These are phyloP conservation scores for Penicillium rolfsii DNA, from an alignment of 2,329 filamentous ascomycete genomes.

Conservation along the genomic window DNA sequence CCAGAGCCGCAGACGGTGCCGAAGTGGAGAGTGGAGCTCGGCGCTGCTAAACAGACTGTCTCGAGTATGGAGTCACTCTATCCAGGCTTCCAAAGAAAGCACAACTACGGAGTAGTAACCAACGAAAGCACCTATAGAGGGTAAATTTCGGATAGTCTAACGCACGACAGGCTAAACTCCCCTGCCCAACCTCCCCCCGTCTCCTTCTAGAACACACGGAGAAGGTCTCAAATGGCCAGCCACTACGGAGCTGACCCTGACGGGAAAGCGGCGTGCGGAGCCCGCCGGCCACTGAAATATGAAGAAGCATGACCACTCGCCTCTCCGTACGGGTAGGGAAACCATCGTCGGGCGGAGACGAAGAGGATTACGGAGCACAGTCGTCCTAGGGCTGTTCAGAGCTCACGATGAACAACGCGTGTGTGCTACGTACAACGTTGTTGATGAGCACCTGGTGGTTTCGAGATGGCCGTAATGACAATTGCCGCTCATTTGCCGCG, in stretches of 20 bases:
- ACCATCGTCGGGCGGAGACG: conserved; percentile 9
- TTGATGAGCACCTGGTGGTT: background rate
- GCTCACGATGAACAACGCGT: background rate
- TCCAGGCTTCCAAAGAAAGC: background rate
- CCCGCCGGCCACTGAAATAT: conserved; percentile 4
- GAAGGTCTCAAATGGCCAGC: background rate
- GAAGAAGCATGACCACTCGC: background rate
- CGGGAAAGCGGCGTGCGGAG: conserved; percentile 14
- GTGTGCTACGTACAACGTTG: background rate
- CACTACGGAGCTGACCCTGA: background rate
- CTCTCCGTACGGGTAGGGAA: conserved; percentile 6
- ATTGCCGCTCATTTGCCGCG: background rate
- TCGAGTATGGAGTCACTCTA: background rate
- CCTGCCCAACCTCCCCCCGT: background rate
- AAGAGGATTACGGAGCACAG: conserved; percentile 5
- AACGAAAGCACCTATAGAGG: background rate
- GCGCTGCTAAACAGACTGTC: conserved; percentile 6
- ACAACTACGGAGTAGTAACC: background rate
- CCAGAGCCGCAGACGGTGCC: conserved; percentile 34
- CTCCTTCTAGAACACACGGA: conserved; percentile 4
- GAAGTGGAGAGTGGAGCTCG: conserved; percentile 23
- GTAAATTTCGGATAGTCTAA: background rate
- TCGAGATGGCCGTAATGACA: conserved; percentile 12
- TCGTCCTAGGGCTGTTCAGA: background rate
- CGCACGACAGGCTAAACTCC: background rate